Conservation (phyloP, 192 early-diverging fungal genomes). For the Backusella parvicylindrica region DNA sequence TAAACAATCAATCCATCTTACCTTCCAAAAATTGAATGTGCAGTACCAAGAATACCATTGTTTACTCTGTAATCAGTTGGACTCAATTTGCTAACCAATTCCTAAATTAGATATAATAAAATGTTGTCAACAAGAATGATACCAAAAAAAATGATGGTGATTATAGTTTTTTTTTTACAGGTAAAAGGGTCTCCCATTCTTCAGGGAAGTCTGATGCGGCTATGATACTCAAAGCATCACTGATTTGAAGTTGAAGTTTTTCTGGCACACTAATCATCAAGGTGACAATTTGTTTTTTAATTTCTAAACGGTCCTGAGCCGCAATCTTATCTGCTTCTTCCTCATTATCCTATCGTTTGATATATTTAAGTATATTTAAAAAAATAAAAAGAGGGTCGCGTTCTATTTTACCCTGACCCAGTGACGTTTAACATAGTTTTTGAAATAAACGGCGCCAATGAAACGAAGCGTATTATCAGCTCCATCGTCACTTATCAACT, state of each 20-base stretch:
- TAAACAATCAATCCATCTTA: conserved; percentile 18
- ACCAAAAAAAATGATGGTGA: not conserved
- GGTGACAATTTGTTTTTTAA: conserved; percentile 82
- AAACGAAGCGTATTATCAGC: conserved; percentile 66
- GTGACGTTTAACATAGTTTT: conserved; percentile 90
- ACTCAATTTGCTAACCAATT: conserved; percentile 74
- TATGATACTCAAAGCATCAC: conserved; percentile 91
- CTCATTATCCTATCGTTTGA: conserved; percentile 47
- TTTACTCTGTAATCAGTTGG: conserved; percentile 79
- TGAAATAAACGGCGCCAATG: conserved; percentile 88
- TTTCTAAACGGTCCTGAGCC: conserved; percentile 64
- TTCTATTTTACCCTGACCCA: conserved; percentile 58
- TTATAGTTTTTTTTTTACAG: no score
- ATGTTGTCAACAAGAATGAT: not conserved
- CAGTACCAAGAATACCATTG: conserved; percentile 89
- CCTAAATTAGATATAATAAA: conserved; percentile 28
- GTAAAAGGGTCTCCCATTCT: conserved; percentile 80
- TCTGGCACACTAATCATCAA: conserved; percentile 83
- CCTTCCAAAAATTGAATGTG: conserved; percentile 93
- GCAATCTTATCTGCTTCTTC: conserved; percentile 50
- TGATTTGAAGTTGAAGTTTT: conserved; percentile 82
- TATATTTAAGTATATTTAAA: no score
- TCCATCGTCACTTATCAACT: conserved; percentile 63
- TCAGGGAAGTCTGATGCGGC: conserved; percentile 92
- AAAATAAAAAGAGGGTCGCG: not conserved